phyloP scores from a whole-genome alignment of 345 rosid species.

The Brassica incana region DNA sequence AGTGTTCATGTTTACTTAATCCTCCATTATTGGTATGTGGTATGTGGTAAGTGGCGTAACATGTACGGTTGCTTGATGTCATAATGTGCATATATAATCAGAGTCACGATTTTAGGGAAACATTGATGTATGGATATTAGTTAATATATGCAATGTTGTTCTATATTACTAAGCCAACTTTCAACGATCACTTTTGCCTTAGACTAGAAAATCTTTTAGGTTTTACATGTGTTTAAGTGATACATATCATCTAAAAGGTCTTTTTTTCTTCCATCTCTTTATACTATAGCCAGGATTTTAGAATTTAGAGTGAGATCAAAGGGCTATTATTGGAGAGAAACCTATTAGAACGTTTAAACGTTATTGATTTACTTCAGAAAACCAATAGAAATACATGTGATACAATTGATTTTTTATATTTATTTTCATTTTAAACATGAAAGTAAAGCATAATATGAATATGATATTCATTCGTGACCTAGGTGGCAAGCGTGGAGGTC shows the following conservation, averaged over 20 bases:
- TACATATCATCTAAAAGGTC: too few species aligned
- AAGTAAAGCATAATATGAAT: background rate
- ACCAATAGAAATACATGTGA: background rate
- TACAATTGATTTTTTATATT: background rate
- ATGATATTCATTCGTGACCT: background rate
- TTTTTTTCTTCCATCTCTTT: background rate
- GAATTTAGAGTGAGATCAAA: background rate
- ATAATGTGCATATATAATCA: background rate
- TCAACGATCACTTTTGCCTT: background rate
- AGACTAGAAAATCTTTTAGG: background rate
- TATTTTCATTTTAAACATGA: background rate
- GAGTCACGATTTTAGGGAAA: background rate
- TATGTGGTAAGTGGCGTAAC: background rate
- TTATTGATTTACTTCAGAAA: background rate
- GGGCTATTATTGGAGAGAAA: background rate
- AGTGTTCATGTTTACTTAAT: background rate
- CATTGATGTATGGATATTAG: background rate
- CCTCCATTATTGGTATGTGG: background rate
- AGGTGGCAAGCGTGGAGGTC: slow-evolving; percentile 96
- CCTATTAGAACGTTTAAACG: background rate
- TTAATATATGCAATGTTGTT: background rate
- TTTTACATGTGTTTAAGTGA: too few species aligned
- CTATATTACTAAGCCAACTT: background rate
- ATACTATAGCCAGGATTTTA: background rate
- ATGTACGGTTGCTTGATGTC: background rate